Base-by-base conservation (phyloP, 371 early-diverging fungal species). In the Lichtheimia ramosa region DNA sequence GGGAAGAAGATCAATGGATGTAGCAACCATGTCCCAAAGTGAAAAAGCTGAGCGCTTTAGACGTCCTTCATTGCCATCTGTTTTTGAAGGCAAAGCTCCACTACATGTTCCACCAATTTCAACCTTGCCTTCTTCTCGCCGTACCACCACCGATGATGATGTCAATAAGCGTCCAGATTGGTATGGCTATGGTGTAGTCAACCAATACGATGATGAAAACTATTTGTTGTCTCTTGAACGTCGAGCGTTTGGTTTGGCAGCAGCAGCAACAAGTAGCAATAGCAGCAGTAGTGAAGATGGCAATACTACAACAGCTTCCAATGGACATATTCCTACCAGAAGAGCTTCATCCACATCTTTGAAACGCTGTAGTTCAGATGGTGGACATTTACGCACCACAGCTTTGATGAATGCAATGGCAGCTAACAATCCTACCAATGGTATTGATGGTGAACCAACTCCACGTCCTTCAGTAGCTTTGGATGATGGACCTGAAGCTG, bases 361-460 rank as follows among this genome's bases (percentile, higher is more conserved):
- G 51, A 73, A 69, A 52, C 58, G 75, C 20, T 73, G 74, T 51
- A 78, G 73, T 54, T 78, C 75, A 1, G 79, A 78, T 58, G 74
- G 71, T n/a, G 69, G 69, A 2, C 67, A 69, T 23, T 51, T 78
- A 55, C 63, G 79, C 7, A 68, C 73, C 12, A 69, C 79, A 18
- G 75, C 75, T 1, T 50, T 75, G 40, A 71, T 68, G 62, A 75
- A 78, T 51, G 68, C 73, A 0, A 73, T 73, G 73, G 73, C 69
- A 13, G 79, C 75, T 5, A 67, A 71, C 21, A 46, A 64, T 43
- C 28, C 51, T 2, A 16, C 43, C 18, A 54, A 15, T 5, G 56
- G 21, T n/a, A 40, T 48, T 8, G 63, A 57, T 5, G 54, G 58
- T 7, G 70, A 69, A 13, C 60, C 70, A 8, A 51, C 61, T 5